Evolutionary conservation across 257 asterid genomes (phyloP), one percentile per base, ranked within the genome.

Genomic region (Solanum pinnatisectum): DNA sequence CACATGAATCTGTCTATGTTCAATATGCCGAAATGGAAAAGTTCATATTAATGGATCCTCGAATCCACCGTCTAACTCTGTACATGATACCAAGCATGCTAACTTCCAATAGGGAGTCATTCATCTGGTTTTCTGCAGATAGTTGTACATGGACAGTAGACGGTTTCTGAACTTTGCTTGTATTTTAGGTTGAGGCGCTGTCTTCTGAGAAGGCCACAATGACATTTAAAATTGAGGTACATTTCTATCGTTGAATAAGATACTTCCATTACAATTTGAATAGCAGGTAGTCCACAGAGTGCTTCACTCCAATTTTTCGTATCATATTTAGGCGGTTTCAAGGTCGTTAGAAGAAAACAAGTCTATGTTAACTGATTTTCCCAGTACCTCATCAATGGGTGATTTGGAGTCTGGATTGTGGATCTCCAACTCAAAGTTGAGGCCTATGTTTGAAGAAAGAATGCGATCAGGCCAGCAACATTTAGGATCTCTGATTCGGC

Each of bases 161-260:
- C 27, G 40, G 15, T 87, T 78, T 76, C 71, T 74, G 49, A 87
- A 10, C 14, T 87, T 84, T 63, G 5, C 91, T 85, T 20, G 25
- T 33, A 77, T 83, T 37, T 92, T 95, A 96, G 99, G 99, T 95
- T 85, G 99, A 96, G 94, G 89, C 97, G 37, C 95, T 95, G 46
- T 91, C 98, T 83, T 97, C 98, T 22, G 98, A 96, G 92, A 97
- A 95, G 90, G 98, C 98, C 81, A 93, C 93, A 91, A 93, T 97
- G 56, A 90, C 91, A 59, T 92, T 97, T 87, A 91, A 94, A 86
- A 93, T 94, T 12, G 99, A 96, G 98, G 98, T 95, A 92, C 89
- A 86, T 84, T 73, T 81, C 86, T 63, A 79, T 52, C 88, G 74
- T 40, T 85, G 74, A 89, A 88, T 74, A 86, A 82, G 70, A 49